Base-by-base conservation (phyloP, 805 yeast species). In the Lipomyces yamanashiensis region DNA sequence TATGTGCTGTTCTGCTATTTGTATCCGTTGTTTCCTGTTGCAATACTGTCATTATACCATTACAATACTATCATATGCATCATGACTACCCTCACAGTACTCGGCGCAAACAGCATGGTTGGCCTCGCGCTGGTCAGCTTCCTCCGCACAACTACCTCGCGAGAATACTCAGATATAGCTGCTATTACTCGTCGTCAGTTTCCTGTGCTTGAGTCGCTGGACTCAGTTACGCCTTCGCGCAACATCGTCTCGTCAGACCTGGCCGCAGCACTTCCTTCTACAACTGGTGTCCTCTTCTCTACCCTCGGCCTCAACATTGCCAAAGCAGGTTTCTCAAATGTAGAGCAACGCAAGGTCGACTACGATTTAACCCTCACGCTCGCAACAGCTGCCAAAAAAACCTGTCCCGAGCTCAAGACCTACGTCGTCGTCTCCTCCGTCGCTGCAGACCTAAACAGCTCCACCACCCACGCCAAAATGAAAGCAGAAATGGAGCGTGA, bases 51-150 rank as follows among this genome's bases (percentile, higher is more conserved):
- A 5, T 28, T 28, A 28, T 28, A 28, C 28, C 28, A 28, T 28
- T 28, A 28, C 28, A 28, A 28, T 28, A 28, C 28, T 28, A 28
- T 5, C 28, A 28, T 39, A 39, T 6, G n/a, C 43, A 39, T 12
- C 13, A 56, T 50, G 63, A 13, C 58, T n/a, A 61, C 65, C 17
- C 17, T 62, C 7, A 41, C 66, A 34, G 45, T 67, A 17, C 50
- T 89, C 51, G 97, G 97, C 1, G 82, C 92, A 39, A 90, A 96
- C 1, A 97, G 97, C 2, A 76, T 90, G 33, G 86, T 88, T 62
- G 97, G 96, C 10, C 70, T 79, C 23, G 80, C 78, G 23, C 80
- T 89, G 61, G 72, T 89, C 79, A 58, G 74, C 75, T 23, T 83
- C 84, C 2, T 73, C 76, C 41, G 64, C 72, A 8, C 74, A 82